Percentiles rank a stretch among this genome's conserved stretches.
Evolutionary conservation across 129 eudicot species (phyloP).

Genomic region (Daucus carota): DNA sequence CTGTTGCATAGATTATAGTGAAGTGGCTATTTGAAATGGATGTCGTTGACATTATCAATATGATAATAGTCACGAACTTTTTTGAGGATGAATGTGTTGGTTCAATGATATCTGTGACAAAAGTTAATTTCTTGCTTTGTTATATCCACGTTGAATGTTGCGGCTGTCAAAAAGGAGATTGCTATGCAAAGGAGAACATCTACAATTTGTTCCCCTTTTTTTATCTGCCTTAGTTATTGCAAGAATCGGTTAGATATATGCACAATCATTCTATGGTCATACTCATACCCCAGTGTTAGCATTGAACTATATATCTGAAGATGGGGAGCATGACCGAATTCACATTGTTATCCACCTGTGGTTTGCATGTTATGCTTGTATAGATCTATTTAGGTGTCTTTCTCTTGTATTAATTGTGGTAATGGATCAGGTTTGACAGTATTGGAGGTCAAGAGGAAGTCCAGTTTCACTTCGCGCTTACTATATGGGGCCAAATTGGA

Average conservation of each 20-base stretch:
- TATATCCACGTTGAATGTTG: neutral
- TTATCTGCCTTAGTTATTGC: neutral
- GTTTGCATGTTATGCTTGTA: neutral
- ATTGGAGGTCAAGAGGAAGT: constrained; percentile 42
- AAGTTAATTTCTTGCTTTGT: neutral
- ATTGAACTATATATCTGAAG: neutral
- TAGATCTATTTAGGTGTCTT: neutral
- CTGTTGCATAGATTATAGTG: neutral
- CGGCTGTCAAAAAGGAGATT: neutral
- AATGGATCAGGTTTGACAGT: constrained; percentile 44
- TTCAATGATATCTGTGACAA: neutral
- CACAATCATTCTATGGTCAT: neutral
- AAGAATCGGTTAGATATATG: neutral
- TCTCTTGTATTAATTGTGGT: constrained; percentile 11
- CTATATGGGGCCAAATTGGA: constrained; percentile 55
- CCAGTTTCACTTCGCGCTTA: constrained; percentile 43
- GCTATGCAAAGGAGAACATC: neutral
- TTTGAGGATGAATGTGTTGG: neutral
- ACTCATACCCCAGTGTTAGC: neutral
- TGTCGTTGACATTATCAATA: neutral
- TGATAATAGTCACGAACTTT: neutral
- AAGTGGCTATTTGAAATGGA: neutral
- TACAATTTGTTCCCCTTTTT: neutral
- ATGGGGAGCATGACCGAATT: neutral
- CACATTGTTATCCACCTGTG: neutral